Conservation (phyloP, 495 filamentous ascomycete species). For the Usnea hakonensis region DNA sequence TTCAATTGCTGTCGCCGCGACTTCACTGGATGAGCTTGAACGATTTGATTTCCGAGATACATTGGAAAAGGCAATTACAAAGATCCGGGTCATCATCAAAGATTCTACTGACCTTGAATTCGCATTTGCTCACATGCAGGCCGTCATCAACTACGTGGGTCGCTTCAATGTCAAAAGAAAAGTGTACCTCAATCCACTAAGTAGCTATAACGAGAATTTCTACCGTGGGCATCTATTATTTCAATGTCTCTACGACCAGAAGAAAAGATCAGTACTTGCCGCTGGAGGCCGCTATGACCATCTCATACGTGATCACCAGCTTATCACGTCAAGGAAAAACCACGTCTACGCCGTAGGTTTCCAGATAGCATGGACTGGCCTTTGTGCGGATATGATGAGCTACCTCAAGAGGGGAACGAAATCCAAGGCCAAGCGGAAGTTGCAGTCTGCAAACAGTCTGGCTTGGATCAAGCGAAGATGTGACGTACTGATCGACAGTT, state of each 20-base stretch:
- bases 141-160: slow-evolving; percentile 67
- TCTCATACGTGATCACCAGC: slow-evolving; percentile 64
- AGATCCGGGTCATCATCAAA: slow-evolving; percentile 24
- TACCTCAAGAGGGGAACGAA: slow-evolving; percentile 55
- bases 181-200: slow-evolving; percentile 76
- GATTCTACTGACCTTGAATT: slow-evolving; percentile 62
- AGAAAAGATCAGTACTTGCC: slow-evolving; percentile 77
- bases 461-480: slow-evolving; percentile 39
- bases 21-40: slow-evolving; percentile 82
- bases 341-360: slow-evolving; percentile 76
- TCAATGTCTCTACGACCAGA: slow-evolving; percentile 83
- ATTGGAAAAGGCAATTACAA: slow-evolving; percentile 34
- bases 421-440: slow-evolving; percentile 60
- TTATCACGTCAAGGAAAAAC: slow-evolving; percentile 40
- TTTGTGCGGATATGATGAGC: slow-evolving; percentile 57
- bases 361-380: slow-evolving; percentile 79
- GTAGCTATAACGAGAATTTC: slow-evolving; percentile 87
- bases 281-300: slow-evolving; percentile 90
- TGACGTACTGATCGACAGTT: slow-evolving; percentile 83
- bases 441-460: slow-evolving; percentile 31
- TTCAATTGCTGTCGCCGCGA: slow-evolving; percentile 72
- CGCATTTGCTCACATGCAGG: slow-evolving; percentile 68
- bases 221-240: slow-evolving; percentile 84
- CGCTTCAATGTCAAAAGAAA: slow-evolving; percentile 67
- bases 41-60: slow-evolving; percentile 76